Evolutionary conservation across 2,329 filamentous ascomycete species (phyloP), one percentile per base, ranked within the genome.

Genomic region (Botrytis cinerea): DNA sequence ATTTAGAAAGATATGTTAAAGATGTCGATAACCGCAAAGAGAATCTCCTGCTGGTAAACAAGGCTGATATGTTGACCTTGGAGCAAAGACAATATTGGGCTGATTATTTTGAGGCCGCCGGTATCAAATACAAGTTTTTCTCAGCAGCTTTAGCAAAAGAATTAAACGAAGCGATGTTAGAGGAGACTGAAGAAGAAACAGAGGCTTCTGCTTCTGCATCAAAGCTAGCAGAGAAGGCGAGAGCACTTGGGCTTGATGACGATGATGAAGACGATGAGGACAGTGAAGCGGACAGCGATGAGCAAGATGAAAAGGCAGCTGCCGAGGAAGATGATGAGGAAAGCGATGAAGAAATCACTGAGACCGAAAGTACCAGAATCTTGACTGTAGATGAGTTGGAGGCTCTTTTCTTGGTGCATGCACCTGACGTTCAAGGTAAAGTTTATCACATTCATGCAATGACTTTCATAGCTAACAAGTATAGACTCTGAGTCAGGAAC

Each of bases 21-120:
- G 94, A 97, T 78, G 92, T 98, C 40, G 92, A 97, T 79, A 84
- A 90, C 2, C 91, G 90, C 81, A 98, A 99, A 86, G 89, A 94
- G 81, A 99, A 98, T 82, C 81, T 99, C 80, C 83, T 99, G 73
- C 86, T 99, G 72, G 95, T 99, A 80, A 99, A 99, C 87, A 99
- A 99, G 86, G 95, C 96, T 63, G 96, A 99, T 84, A 98, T 99
- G 96, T 95, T 99, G 93, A 97, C 95, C 1, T 83, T 90, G 66
- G 89, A 90, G 79, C 97, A 99, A 84, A 87, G 96, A 77, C 88
- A 88, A 76, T 86, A 87, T 0, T 99, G 96, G 96, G 95, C 95
- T 4, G 89, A 92, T 78, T 94, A 97, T 81, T 93, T 99, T 78
- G 91, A 91, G 78, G 86, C 90, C 78, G 89, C 92, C 40, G 90